A percentile compares a stretch with the other conserved stretches of the same genome.
Conservation (phyloP, 2,329 filamentous ascomycete species). For the Phialophora verrucosa region DNA sequence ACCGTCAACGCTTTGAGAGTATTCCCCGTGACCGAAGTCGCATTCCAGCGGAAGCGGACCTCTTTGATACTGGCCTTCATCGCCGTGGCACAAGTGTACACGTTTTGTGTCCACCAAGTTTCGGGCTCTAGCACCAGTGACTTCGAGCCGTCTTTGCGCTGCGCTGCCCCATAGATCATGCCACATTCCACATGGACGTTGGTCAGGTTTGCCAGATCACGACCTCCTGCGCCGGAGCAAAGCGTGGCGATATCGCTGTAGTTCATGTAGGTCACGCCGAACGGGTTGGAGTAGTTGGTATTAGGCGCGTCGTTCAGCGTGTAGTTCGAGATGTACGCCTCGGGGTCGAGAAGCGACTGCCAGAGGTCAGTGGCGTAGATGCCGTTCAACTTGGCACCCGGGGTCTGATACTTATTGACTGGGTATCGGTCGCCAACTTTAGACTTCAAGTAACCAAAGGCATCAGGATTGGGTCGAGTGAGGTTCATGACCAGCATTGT, state of each 20-base stretch:
- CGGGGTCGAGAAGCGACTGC: slow-evolving; percentile 19
- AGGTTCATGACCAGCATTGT: slow-evolving; percentile 51
- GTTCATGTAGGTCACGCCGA: slow-evolving; percentile 39
- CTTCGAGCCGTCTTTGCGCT: slow-evolving; percentile 45
- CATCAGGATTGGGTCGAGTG: slow-evolving; percentile 41
- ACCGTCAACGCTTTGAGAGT: slow-evolving; percentile 47
- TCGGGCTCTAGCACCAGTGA: slow-evolving; percentile 49
- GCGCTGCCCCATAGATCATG: slow-evolving; percentile 50
- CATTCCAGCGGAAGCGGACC: slow-evolving; percentile 53
- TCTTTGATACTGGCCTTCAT: slow-evolving; percentile 55
- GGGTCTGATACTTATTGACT: slow-evolving; percentile 13
- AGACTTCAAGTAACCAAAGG: slow-evolving; percentile 50
- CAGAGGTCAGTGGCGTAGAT: slow-evolving; percentile 14
- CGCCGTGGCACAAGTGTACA: slow-evolving; percentile 54
- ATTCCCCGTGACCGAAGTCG: slow-evolving; percentile 41
- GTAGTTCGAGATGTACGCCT: slow-evolving; percentile 23
- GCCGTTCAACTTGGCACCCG: slow-evolving; percentile 15
- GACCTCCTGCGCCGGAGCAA: slow-evolving; percentile 44
- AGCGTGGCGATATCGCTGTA: slow-evolving; percentile 40
- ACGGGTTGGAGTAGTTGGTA: slow-evolving; percentile 43
- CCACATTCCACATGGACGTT: slow-evolving; percentile 52
- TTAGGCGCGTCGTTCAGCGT: slow-evolving; percentile 14
- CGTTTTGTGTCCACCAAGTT: slow-evolving; percentile 50
- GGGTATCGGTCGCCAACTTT: slow-evolving; percentile 46
- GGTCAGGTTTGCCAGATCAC: slow-evolving; percentile 50